A percentile compares a stretch with the other conserved stretches of the same genome.
Conservation (phyloP, 2,329 filamentous ascomycete species). For the Chaetomiaceae sp. region DNA sequence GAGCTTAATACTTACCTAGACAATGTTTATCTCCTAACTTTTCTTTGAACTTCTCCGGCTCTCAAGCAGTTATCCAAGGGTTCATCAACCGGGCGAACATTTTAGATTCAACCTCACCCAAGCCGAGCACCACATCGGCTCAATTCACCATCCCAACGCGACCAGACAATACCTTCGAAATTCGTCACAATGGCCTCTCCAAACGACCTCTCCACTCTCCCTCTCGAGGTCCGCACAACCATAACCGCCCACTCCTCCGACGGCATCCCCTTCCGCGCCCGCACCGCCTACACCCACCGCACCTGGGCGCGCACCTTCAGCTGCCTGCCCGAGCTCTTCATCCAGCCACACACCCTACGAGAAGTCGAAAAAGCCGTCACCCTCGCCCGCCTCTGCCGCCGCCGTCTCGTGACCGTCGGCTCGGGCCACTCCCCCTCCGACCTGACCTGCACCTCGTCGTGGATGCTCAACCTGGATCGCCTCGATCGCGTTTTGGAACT, state of each 20-base stretch:
- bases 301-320: constrained; percentile 96
- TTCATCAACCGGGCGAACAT: too few relatives aligned
- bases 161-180: too few relatives aligned
- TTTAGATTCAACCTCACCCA: too few relatives aligned
- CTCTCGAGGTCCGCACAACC: constrained; percentile 15
- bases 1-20: too few relatives aligned
- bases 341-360: constrained; percentile 71
- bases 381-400: constrained; percentile 74
- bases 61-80: too few relatives aligned
- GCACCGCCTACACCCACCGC: constrained; percentile 68
- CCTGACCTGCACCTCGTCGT: constrained; percentile 86
- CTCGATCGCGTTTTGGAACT: constrained; percentile 69
- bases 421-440: constrained; percentile 89
- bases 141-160: neutral
- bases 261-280: constrained; percentile 69
- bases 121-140: too few relatives aligned
- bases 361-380: constrained; percentile 82
- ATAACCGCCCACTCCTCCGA: constrained; percentile 25
- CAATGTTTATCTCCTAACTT: neutral
- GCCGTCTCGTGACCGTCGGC: constrained; percentile 80
- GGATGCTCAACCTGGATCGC: constrained; percentile 90
- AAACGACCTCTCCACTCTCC: constrained; percentile 13
- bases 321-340: constrained; percentile 83
- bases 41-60: too few relatives aligned
- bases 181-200: constrained; percentile 11